Conservation (phyloP, 768 basidiomycete species). For the Chlorophyllum brunneum region DNA sequence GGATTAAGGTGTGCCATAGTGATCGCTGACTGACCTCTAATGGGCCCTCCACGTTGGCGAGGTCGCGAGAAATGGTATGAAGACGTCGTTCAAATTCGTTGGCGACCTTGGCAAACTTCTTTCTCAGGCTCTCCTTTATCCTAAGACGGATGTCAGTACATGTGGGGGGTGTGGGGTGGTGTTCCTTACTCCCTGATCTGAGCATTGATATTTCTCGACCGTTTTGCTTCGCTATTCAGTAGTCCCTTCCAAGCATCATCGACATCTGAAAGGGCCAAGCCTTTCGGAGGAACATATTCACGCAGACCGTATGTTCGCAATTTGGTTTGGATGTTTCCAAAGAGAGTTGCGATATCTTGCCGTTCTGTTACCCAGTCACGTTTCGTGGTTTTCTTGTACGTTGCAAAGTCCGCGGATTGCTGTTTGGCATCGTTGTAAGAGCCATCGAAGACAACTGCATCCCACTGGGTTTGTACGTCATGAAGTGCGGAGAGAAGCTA, state of each 20-base stretch:
- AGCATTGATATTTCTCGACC: constrained; percentile 83
- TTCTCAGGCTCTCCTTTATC: constrained; percentile 78
- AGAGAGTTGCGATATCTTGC: constrained; percentile 82
- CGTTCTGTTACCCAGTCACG: constrained; percentile 86
- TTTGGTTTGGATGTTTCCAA: constrained; percentile 93
- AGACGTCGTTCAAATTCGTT: constrained; percentile 73
- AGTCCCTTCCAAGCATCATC: constrained; percentile 76
- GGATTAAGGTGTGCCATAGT: not conserved
- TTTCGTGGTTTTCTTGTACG: constrained; percentile 84
- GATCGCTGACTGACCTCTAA: constrained; percentile 55
- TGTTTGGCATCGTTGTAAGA: constrained; percentile 81
- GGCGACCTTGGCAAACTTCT: constrained; percentile 72
- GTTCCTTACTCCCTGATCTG: constrained; percentile 76
- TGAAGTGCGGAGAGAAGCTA: constrained; percentile 67
- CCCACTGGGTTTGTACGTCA: constrained; percentile 69
- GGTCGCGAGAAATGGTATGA: constrained; percentile 60
- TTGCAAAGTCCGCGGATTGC: constrained; percentile 65
- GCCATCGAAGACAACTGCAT: constrained; percentile 57
- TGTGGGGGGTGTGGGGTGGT: not conserved
- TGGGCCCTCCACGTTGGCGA: constrained; percentile 73
- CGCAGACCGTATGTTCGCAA: constrained; percentile 84
- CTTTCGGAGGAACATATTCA: constrained; percentile 77
- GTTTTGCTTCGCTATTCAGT: constrained; percentile 66
- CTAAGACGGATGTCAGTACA: constrained; percentile 34
- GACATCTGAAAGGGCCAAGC: constrained; percentile 67